phyloP scores from a whole-genome alignment of 345 rosid genomes.

The Eutrema yunnanense region DNA sequence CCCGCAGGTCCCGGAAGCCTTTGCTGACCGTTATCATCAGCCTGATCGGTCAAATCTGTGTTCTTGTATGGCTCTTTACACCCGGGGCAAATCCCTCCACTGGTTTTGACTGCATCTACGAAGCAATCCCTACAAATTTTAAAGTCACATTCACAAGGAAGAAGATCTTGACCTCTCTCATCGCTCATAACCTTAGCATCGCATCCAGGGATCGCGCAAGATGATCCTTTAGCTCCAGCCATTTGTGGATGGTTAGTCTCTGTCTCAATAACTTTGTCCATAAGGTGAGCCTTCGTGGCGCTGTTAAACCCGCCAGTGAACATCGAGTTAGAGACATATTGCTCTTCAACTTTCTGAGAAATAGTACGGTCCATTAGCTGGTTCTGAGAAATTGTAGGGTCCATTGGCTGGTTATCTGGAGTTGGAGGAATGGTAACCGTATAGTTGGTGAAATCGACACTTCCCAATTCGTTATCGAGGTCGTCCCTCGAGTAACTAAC shows the following conservation, averaged over 20 bases:
- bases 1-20: slow-evolving; percentile 61
- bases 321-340: slow-evolving; percentile 86
- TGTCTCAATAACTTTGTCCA: slow-evolving; percentile 96
- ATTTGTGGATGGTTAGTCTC: slow-evolving; percentile 91
- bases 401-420: slow-evolving; percentile 95
- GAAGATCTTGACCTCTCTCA: slow-evolving; percentile 80
- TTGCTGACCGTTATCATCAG: slow-evolving; percentile 47
- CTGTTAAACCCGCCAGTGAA: slow-evolving; percentile 94
- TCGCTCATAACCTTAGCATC: slow-evolving; percentile 96
- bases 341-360: slow-evolving; percentile 95
- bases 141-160: slow-evolving; percentile 95
- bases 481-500: slow-evolving; percentile 89
- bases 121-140: slow-evolving; percentile 92
- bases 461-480: slow-evolving; percentile 85
- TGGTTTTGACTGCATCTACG: slow-evolving; percentile 82
- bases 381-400: slow-evolving; percentile 84
- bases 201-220: slow-evolving; percentile 86
- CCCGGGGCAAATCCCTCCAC: slow-evolving; percentile 86
- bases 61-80: slow-evolving; percentile 85
- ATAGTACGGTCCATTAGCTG: slow-evolving; percentile 91
- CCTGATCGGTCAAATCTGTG: slow-evolving; percentile 63
- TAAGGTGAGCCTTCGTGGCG: slow-evolving; percentile 80
- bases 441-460: slow-evolving; percentile 65
- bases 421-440: slow-evolving; percentile 93
- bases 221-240: slow-evolving; percentile 95